phyloP scores from a whole-genome alignment of 805 yeast genomes.

The Teunomyces gatunensis region DNA sequence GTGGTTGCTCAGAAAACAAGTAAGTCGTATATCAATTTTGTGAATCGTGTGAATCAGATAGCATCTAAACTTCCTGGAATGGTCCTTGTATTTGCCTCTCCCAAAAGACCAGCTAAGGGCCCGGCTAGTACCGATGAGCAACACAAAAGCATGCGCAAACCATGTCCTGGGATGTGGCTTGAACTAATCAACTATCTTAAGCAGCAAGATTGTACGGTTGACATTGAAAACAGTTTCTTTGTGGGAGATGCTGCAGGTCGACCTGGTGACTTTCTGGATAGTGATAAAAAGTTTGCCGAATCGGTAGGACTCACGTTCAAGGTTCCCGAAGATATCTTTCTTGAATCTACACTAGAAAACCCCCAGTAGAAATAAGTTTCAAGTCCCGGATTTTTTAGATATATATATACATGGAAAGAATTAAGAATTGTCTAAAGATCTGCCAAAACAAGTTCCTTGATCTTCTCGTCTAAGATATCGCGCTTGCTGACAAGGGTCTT shows the following conservation, averaged over 20 bases:
- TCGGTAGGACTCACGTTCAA: conserved; percentile 51
- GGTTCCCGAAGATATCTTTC: conserved; percentile 70
- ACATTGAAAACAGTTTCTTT: conserved; percentile 49
- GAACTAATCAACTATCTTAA: conserved; percentile 43
- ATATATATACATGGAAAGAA: background rate
- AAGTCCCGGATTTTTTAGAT: background rate
- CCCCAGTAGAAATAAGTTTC: background rate
- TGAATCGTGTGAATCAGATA: conserved; percentile 39
- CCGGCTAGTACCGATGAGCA: conserved; percentile 13
- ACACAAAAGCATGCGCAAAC: conserved; percentile 61
- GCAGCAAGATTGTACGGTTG: conserved; percentile 26
- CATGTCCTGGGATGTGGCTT: conserved; percentile 74
- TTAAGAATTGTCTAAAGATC: background rate
- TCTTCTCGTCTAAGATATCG: conserved; percentile 20
- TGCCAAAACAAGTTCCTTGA: conserved; percentile 16
- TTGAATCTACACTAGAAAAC: background rate
- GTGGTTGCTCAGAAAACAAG: conserved; percentile 39
- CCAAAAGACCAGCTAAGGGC: conserved; percentile 46
- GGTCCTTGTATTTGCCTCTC: conserved; percentile 59
- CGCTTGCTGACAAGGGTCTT: conserved; percentile 13
- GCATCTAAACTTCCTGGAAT: conserved; percentile 19
- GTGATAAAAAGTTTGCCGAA: conserved; percentile 66
- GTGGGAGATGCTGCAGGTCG: conserved; percentile 99
- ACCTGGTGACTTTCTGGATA: conserved; percentile 69
- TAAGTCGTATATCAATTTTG: conserved; percentile 41